Evolutionary conservation across 768 basidiomycete species (phyloP).

Genomic region (Rhizopogon vinicolor): DNA sequence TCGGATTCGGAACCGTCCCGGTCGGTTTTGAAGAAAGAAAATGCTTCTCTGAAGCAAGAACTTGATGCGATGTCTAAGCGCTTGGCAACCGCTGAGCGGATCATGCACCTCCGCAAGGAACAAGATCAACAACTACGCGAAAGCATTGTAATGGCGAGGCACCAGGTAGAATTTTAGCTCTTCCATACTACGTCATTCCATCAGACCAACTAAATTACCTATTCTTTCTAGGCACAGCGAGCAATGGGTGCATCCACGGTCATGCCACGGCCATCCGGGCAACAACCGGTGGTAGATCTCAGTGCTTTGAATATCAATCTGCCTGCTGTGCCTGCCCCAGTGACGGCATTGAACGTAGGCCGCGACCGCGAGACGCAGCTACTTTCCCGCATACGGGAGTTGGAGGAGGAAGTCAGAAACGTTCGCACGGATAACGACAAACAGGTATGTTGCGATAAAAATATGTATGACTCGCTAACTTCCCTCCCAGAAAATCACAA

Average conservation of each 20-base stretch:
- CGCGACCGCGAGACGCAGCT: constrained; percentile 53
- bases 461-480: constrained; percentile 6
- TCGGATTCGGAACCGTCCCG: constrained; percentile 50
- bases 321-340: constrained; percentile 39
- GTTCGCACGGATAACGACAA: constrained; percentile 75
- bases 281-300: constrained; percentile 44
- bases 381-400: constrained; percentile 56
- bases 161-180: constrained; percentile 45
- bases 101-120: constrained; percentile 66
- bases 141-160: constrained; percentile 69
- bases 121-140: constrained; percentile 79
- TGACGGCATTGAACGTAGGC: constrained; percentile 46
- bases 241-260: constrained; percentile 69
- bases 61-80: constrained; percentile 52
- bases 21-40: constrained; percentile 59
- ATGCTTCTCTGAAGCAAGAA: constrained; percentile 56
- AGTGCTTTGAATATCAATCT: constrained; percentile 54
- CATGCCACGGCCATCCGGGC: constrained; percentile 38
- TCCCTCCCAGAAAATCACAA: constrained; percentile 67
- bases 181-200: neutral
- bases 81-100: constrained; percentile 55
- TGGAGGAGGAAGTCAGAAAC: constrained; percentile 71
- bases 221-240: constrained; percentile 59
- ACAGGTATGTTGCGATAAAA: constrained; percentile 46
- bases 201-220: constrained; percentile 3